phyloP scores from a whole-genome alignment of 169 alveolate genomes.

The Plasmodium gonderi region DNA sequence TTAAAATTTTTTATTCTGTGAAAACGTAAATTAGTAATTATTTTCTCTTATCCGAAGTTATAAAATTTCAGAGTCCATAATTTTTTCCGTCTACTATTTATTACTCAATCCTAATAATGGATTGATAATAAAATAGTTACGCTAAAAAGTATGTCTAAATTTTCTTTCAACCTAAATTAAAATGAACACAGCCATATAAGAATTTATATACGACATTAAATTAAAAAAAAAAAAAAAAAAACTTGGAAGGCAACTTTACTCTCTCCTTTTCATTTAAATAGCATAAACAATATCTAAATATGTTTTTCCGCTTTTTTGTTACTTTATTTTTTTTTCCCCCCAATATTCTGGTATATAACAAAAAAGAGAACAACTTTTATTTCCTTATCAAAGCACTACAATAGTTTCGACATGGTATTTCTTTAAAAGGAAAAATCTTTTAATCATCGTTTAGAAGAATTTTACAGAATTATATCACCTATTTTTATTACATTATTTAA shows the following conservation, averaged over 20 bases:
- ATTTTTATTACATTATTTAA: background rate
- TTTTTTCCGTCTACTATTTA: no score
- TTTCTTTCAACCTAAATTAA: background rate
- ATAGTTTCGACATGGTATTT: background rate
- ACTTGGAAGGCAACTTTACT: no score
- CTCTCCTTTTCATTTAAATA: background rate
- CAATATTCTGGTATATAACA: background rate
- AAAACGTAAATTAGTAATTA: no score
- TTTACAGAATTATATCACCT: background rate
- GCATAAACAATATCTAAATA: background rate
- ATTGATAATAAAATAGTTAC: background rate
- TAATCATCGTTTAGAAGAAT: background rate
- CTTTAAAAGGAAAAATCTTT: background rate
- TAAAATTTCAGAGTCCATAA: no score
- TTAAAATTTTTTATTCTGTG: no score
- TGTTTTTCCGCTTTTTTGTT: background rate
- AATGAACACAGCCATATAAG: background rate
- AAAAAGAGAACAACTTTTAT: background rate
- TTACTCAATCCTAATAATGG: background rate
- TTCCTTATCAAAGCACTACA: background rate
- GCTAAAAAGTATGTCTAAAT: background rate
- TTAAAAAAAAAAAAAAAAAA: background rate
- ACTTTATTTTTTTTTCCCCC: background rate
- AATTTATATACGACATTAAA: background rate
- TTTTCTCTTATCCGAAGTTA: no score